Conservation (phyloP, 208 protist genomes). For the Naegleria fowleri region DNA sequence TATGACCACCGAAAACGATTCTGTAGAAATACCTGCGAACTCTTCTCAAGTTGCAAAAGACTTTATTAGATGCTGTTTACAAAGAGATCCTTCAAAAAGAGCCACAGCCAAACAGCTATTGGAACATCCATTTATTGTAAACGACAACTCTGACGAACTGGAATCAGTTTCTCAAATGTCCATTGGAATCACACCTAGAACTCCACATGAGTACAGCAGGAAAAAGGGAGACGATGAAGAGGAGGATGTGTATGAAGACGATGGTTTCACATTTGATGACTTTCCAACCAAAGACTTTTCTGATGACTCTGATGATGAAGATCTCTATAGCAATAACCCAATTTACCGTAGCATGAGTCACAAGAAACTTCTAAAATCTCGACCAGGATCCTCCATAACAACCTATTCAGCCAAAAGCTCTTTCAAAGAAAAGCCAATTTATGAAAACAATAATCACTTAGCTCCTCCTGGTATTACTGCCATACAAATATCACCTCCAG, state of each 20-base stretch:
- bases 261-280: not conserved
- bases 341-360: not conserved
- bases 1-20: slow-evolving; percentile 36
- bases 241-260: not conserved
- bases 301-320: not conserved
- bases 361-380: not conserved
- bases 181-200: not conserved
- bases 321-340: not conserved
- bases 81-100: slow-evolving; percentile 57
- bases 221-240: not conserved
- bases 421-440: not conserved
- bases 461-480: not conserved
- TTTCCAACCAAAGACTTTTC: not conserved
- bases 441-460: not conserved
- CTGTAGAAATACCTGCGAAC: slow-evolving; percentile 56
- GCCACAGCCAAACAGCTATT: slow-evolving; percentile 57
- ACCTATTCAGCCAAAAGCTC: not conserved
- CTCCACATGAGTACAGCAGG: not conserved
- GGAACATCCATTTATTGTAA: slow-evolving; percentile 58
- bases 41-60: slow-evolving; percentile 55
- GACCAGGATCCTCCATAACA: not conserved
- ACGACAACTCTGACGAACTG: not conserved
- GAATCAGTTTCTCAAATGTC: not conserved
- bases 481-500: not conserved
- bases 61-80: slow-evolving; percentile 59